These are phyloP conservation scores for Paxillus rubicundulus DNA, from an alignment of 768 basidiomycete species.

Conservation along the genomic window DNA sequence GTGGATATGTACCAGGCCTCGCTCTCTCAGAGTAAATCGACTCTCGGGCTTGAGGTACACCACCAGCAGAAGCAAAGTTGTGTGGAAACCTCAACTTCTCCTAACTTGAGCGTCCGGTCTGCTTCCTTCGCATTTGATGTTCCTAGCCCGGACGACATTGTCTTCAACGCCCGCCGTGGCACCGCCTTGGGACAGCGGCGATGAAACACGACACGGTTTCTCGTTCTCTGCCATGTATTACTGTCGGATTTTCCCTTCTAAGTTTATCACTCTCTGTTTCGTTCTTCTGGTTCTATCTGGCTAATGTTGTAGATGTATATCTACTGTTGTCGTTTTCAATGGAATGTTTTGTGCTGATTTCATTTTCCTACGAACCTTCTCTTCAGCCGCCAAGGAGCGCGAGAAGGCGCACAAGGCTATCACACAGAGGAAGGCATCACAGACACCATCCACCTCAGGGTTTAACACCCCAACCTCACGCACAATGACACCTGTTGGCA, in stretches of 20 bases:
- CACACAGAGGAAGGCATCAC: slow-evolving; percentile 42
- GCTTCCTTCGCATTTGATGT: slow-evolving; percentile 66
- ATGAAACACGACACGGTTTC: slow-evolving; percentile 10
- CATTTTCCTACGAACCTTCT: slow-evolving; percentile 32
- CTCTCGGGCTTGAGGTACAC: slow-evolving; percentile 16
- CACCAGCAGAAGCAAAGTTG: slow-evolving; percentile 10
- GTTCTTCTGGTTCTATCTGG: slow-evolving; percentile 9
- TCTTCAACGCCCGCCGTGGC: slow-evolving; percentile 76
- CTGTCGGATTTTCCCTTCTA: background rate
- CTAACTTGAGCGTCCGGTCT: slow-evolving; percentile 34
- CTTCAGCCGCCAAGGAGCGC: slow-evolving; percentile 73
- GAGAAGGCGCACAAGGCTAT: slow-evolving; percentile 65
- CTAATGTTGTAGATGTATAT: slow-evolving; percentile 29
- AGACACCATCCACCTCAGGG: slow-evolving; percentile 37
- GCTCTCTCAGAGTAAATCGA: slow-evolving; percentile 29
- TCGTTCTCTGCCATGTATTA: slow-evolving; percentile 2
- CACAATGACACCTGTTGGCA: slow-evolving; percentile 40
- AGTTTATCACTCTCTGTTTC: slow-evolving; percentile 15
- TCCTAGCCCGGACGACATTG: slow-evolving; percentile 90
- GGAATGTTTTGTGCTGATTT: slow-evolving; percentile 38
- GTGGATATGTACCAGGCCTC: slow-evolving; percentile 29
- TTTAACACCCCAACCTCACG: slow-evolving; percentile 40
- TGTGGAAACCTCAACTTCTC: slow-evolving; percentile 23
- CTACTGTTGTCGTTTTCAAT: slow-evolving; percentile 31
- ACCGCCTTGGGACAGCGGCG: slow-evolving; percentile 53